Evolutionary conservation across 2,329 filamentous ascomycete genomes (phyloP), one percentile per base, ranked within the genome.

Genomic region (Lachnellula arida): DNA sequence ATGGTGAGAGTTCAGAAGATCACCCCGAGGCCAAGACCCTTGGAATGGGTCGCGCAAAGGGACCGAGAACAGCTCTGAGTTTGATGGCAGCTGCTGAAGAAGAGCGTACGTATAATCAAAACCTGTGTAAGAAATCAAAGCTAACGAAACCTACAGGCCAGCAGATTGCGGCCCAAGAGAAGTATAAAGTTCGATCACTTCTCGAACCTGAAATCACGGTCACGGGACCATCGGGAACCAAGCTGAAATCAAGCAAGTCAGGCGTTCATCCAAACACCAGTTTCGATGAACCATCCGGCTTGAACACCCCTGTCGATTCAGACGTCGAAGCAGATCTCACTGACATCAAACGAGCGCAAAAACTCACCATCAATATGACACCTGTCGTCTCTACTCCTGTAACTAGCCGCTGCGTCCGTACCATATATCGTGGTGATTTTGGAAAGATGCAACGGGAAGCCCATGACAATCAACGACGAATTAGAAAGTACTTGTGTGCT

Each of bases 401-500:
- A 50, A 81, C 86, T 1, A 87, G 93, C 69, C 86, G 94, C 39
- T 88, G 90, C 9, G 88, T 97, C 25, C 87, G 91, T 19, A 94
- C 95, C 59, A 89, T 97, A 58, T 87, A 96, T 61, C 87, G 94
- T 14, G 94, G 94, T 40, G 89, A 97, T 63, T 97, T 90, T 69
- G 75, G 76, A 49, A 81, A 84, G 63, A 86, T 96, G 62, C 85
- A 88, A 44, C 81, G 87, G 62, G 85, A 92, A 66, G 89, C 89
- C 0, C 86, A 92, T 55, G 87, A 90, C 12, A 89, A 91, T 51
- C 80, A 89, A 49, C 84, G 89, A 49, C 84, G 89, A 52, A 82
- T 93, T 58, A 83, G 94, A 52, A 95, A 94, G 66, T 99, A 97
- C 69, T 76, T 99, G 15, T 91, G 97, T n/a, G 93, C 94, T 3